Evolutionary conservation across 148 eudicot species (phyloP).

Genomic region (Chenopodium quinoa): DNA sequence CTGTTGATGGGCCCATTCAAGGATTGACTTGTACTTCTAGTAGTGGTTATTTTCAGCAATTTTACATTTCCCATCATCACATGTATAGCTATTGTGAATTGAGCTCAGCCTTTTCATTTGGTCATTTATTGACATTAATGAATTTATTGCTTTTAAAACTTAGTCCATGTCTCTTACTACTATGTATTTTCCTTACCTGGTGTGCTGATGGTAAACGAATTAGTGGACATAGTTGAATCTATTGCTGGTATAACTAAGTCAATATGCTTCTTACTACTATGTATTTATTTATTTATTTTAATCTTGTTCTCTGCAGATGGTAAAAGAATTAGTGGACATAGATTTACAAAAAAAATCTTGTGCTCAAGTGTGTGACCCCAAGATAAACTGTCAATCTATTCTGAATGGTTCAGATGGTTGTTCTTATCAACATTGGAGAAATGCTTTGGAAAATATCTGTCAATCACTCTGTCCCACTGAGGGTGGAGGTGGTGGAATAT

Average conservation of each 20-base stretch:
- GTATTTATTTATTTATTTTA: too few species aligned
- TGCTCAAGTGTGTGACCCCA: constrained; percentile 38
- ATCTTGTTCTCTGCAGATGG: constrained; percentile 29
- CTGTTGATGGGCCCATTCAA: not conserved
- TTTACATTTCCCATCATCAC: not conserved
- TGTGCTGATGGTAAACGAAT: constrained; percentile 36
- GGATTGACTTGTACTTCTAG: not conserved
- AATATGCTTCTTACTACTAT: too few species aligned
- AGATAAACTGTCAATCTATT: constrained; percentile 34
- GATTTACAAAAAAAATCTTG: constrained; percentile 26
- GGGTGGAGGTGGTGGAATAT: constrained; percentile 46
- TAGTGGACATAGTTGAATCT: constrained; percentile 15
- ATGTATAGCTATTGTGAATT: not conserved
- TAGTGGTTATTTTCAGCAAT: not conserved
- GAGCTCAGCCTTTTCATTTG: not conserved
- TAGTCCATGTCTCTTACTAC: constrained; percentile 18
- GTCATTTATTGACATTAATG: not conserved
- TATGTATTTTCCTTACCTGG: constrained; percentile 17
- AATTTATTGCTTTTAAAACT: not conserved
- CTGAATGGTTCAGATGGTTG: constrained; percentile 43
- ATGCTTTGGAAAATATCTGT: constrained; percentile 43
- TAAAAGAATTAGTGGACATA: constrained; percentile 25
- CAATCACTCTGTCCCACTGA: constrained; percentile 44
- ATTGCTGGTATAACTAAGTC: too few species aligned
- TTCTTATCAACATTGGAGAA: constrained; percentile 45